Evolutionary conservation across 2,329 filamentous ascomycete genomes (phyloP).

Genomic region (Exophiala dermatitidis): DNA sequence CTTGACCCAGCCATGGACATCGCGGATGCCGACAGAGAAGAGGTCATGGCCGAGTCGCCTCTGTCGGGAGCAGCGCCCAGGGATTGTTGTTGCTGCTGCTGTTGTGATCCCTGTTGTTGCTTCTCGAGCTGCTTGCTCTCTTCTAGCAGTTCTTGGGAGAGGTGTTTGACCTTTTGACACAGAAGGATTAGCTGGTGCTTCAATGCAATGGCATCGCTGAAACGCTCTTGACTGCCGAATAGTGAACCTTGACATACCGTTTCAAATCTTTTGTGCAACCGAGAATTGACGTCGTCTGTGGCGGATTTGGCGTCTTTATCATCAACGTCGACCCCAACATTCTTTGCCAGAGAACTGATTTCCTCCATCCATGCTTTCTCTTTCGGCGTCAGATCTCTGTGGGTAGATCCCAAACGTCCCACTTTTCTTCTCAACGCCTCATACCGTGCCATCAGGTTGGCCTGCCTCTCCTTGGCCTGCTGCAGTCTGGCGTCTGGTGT

Average conservation of each 20-base stretch:
- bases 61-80: neutral
- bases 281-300: conserved; percentile 21
- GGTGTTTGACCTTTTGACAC: conserved; percentile 34
- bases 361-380: conserved; percentile 42
- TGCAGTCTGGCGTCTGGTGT: conserved; percentile 37
- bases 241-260: conserved; percentile 31
- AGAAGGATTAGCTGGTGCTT: neutral
- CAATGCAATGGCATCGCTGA: neutral
- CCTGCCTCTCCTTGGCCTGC: conserved; percentile 36
- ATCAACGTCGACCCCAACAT: conserved; percentile 30
- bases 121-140: conserved; percentile 34
- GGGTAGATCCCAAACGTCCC: conserved; percentile 33
- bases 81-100: neutral
- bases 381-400: conserved; percentile 41
- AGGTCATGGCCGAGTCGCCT: conserved; percentile 11
- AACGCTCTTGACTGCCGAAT: neutral
- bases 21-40: conserved; percentile 14
- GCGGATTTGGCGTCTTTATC: conserved; percentile 11
- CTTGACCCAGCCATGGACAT: conserved; percentile 26
- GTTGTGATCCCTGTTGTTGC: conserved; percentile 26
- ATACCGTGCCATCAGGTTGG: conserved; percentile 37
- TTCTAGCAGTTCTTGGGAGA: conserved; percentile 34
- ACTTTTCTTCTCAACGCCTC: conserved; percentile 40
- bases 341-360: conserved; percentile 35
- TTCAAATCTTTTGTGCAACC: conserved; percentile 34